Percentiles rank a stretch among this genome's conserved stretches.
Evolutionary conservation across 495 filamentous ascomycete species (phyloP).

Genomic region (Xylaria longipes): DNA sequence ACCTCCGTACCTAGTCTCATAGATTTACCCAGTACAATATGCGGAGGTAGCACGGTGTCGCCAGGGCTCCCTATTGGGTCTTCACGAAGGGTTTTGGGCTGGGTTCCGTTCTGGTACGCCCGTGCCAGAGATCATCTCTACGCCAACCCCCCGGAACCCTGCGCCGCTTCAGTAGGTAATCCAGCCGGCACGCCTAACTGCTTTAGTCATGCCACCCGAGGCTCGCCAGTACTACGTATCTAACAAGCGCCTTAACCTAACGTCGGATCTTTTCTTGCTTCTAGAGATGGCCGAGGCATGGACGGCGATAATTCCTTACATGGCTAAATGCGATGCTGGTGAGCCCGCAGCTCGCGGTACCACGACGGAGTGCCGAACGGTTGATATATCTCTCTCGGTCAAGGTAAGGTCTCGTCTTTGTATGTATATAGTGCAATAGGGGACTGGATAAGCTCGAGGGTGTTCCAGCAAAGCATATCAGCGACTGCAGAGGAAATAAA

Average conservation of each 20-base stretch:
- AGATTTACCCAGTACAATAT: no score
- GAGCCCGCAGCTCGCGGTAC: not conserved
- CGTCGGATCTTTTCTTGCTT: constrained; percentile 49
- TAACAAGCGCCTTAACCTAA: constrained; percentile 34
- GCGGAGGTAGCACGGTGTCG: not conserved
- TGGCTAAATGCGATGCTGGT: constrained; percentile 29
- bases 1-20: no score
- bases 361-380: not conserved
- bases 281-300: constrained; percentile 44
- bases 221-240: constrained; percentile 26
- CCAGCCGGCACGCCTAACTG: constrained; percentile 29
- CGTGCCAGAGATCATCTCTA: constrained; percentile 22
- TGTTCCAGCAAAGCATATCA: not conserved
- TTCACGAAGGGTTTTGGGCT: not conserved
- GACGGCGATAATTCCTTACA: constrained; percentile 38
- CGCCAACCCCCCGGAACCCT: constrained; percentile 26
- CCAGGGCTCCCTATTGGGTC: constrained; percentile 1
- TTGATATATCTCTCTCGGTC: not conserved
- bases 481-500: not conserved
- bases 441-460: not conserved
- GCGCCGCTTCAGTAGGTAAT: constrained; percentile 22
- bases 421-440: not conserved
- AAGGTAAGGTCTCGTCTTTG: not conserved
- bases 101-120: not conserved
- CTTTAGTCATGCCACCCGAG: constrained; percentile 30